Evolutionary conservation across 768 basidiomycete genomes (phyloP).

Genomic region (Boletales sp.): DNA sequence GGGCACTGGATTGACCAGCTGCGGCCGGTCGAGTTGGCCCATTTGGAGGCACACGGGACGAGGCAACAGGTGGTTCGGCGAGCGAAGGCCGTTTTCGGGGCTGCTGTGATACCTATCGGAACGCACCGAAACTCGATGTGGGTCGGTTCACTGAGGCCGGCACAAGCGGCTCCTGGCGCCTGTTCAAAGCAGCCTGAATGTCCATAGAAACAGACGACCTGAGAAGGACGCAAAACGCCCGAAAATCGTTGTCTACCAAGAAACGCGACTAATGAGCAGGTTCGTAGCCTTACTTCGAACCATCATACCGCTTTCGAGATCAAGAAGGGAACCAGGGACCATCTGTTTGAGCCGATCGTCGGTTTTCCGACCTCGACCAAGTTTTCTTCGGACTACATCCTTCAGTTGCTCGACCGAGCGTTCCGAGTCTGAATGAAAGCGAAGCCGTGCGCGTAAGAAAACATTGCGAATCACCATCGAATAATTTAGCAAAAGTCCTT

Average conservation of each 20-base stretch:
- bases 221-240: conserved; percentile 57
- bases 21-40: too few relatives aligned
- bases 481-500: conserved; percentile 39
- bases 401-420: conserved; percentile 58
- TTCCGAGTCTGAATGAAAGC: conserved; percentile 45
- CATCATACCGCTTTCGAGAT: conserved; percentile 67
- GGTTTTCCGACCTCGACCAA: conserved; percentile 42
- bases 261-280: too few relatives aligned
- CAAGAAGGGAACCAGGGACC: conserved; percentile 50
- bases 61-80: too few relatives aligned
- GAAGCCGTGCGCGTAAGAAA: not conserved
- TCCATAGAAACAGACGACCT: conserved; percentile 35
- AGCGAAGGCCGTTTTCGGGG: too few relatives aligned
- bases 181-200: conserved; percentile 31
- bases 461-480: conserved; percentile 34
- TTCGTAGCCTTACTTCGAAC: not conserved
- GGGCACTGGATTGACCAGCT: too few relatives aligned
- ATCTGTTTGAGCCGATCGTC: conserved; percentile 47
- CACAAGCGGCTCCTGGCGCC: not conserved
- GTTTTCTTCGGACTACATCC: conserved; percentile 56
- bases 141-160: too few relatives aligned
- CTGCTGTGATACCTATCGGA: too few relatives aligned
- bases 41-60: too few relatives aligned
- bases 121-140: too few relatives aligned
- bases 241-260: conserved; percentile 69